phyloP scores from a whole-genome alignment of 2,329 filamentous ascomycete genomes.

The Berkeleyomyces rouxiae region DNA sequence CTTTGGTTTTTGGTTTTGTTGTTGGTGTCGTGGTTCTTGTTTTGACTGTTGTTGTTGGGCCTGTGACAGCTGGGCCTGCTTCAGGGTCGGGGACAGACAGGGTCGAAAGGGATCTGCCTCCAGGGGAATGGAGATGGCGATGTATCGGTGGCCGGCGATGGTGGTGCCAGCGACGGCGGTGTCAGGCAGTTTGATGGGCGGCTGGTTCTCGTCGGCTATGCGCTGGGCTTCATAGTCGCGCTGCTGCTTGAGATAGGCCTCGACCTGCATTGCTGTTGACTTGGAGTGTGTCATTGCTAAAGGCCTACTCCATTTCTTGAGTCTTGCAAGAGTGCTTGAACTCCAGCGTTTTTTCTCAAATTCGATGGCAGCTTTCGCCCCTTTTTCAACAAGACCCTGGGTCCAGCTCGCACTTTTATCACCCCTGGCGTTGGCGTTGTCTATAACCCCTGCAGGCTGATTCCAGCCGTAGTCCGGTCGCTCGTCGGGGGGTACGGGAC shows the following conservation, averaged over 20 bases:
- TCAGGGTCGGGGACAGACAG: constrained; percentile 1
- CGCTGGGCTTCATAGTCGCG: constrained; percentile 16
- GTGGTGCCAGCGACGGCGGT: constrained; percentile 38
- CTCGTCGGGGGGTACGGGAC: constrained; percentile 7
- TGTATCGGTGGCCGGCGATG: constrained; percentile 36
- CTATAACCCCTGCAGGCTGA: constrained; percentile 2
- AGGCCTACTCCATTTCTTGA: constrained; percentile 9
- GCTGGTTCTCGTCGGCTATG: constrained; percentile 14
- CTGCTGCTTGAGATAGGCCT: constrained; percentile 8
- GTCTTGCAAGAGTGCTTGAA: constrained; percentile 4
- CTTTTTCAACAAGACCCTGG: constrained; percentile 1
- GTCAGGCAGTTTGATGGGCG: constrained; percentile 32
- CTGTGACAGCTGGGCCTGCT: background rate
- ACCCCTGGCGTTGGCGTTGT: background rate
- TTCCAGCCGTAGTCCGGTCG: constrained; percentile 13
- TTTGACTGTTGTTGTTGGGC: constrained; percentile 6
- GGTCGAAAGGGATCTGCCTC: constrained; percentile 30
- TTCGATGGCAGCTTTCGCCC: background rate
- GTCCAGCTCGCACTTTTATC: constrained; percentile 1
- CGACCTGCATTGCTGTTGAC: constrained; percentile 5
- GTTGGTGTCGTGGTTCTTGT: background rate
- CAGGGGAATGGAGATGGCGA: constrained; percentile 43
- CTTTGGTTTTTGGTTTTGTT: background rate
- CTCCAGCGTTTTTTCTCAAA: constrained; percentile 13
- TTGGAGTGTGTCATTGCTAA: constrained; percentile 5